Evolutionary conservation across 331 rosid species (phyloP).

Genomic region (Quercus lobata): DNA sequence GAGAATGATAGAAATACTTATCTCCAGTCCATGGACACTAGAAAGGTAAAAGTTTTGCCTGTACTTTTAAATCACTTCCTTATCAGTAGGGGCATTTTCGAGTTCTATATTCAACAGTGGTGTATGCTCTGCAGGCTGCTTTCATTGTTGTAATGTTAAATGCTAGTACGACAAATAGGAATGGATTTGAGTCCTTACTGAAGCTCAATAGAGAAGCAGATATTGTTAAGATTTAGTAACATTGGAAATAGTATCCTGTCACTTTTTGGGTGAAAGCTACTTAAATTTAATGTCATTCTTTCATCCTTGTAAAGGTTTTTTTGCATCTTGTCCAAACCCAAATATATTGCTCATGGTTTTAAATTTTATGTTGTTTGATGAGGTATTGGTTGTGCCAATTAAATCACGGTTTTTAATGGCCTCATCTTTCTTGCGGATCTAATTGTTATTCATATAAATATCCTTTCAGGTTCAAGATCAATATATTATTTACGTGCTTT

Average conservation of each 20-base stretch:
- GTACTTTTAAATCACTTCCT: neutral
- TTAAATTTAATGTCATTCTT: neutral
- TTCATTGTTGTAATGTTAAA: conserved; percentile 54
- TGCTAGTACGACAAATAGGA: conserved; percentile 27
- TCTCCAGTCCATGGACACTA: conserved; percentile 48
- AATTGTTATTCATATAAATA: no score
- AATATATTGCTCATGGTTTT: conserved; percentile 21
- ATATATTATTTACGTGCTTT: no score
- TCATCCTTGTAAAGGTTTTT: conserved; percentile 26
- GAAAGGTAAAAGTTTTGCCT: conserved; percentile 21
- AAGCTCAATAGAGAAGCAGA: conserved; percentile 11
- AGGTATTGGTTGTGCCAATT: no score
- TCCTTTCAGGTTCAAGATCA: no score
- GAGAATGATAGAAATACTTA: no score
- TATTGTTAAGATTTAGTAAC: conserved; percentile 27
- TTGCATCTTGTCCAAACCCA: conserved; percentile 54
- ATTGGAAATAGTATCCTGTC: conserved; percentile 4
- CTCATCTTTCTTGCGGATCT: no score
- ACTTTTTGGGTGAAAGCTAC: neutral
- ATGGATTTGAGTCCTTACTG: no score
- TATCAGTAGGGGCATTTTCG: neutral
- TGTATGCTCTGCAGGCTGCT: conserved; percentile 39
- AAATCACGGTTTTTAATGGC: no score
- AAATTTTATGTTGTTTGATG: no score
- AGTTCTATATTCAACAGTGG: neutral